Evolutionary conservation across 805 yeast species (phyloP), one percentile per base, ranked within the genome.

Genomic region (Metschnikowia shivogae): DNA sequence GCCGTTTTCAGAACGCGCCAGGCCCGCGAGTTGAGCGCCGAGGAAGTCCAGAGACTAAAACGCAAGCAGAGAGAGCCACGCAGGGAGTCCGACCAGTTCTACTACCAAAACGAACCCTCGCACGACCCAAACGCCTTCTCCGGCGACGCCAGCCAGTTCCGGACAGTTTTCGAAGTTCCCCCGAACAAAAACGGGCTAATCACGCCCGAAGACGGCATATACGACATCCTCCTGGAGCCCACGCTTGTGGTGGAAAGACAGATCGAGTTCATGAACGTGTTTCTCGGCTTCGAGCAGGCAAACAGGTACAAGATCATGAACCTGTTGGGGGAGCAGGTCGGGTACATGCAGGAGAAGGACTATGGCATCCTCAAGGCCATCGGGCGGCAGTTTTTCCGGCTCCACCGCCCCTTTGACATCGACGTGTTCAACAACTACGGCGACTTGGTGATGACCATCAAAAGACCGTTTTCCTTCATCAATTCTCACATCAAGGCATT

Each of bases 271-370:
- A 83, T 89, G 89, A 90, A 89, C 59, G 72, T 93, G 13, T 76
- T 89, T 43, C 59, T 90, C 10, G 97, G 97, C 1, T 88, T 86
- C 56, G 98, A 92, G 62, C 98, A 93, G 66, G 88, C 93, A 1
- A 92, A 90, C 61, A 70, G 75, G 52, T 92, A 92, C 60, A 74
- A 72, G 10, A 76, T 93, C 36, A 74, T 83, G 80, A 85, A 88
- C 61, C 75, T 85, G 0, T 54, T 70, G 50, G 98, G 98, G 1
- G 72, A 79, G 43, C 81, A 78, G 42, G 58, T 93, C 6, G 99
- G 97, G 0, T 82, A 73, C 61, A 80, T 92, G 81, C 73, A 78
- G 46, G 99, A 93, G 60, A 78, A 86, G 54, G 96, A 89, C 56
- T 68, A 80, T 42, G 87, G 92, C 2, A 58, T 86, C 24, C 54